A percentile compares a stretch with the other conserved stretches of the same genome.
Evolutionary conservation across 768 basidiomycete species (phyloP).

Genomic region (Gymnopilus dilepis): DNA sequence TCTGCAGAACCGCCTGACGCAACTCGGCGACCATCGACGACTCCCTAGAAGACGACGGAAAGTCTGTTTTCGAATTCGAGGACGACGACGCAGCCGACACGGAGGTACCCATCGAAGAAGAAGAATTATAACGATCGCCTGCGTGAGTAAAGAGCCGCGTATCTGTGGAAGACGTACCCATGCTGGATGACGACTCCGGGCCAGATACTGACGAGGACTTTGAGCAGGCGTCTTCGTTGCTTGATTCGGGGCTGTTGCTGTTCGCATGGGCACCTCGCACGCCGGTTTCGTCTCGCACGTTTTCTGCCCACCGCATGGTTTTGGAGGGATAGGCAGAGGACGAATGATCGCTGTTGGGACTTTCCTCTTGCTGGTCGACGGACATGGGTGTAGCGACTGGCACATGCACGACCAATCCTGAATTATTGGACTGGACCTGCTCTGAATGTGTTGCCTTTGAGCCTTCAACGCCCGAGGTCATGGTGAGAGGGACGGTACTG

Average conservation of each 20-base stretch:
- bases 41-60: background rate
- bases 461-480: background rate
- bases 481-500: constrained; percentile 10
- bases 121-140: constrained; percentile 29
- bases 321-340: constrained; percentile 18
- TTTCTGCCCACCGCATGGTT: constrained; percentile 55
- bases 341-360: constrained; percentile 17
- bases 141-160: constrained; percentile 16
- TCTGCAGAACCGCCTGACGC: constrained; percentile 17
- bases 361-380: constrained; percentile 26
- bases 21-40: constrained; percentile 1
- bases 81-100: constrained; percentile 31
- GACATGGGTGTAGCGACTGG: constrained; percentile 34
- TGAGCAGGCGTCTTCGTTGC: background rate
- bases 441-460: background rate
- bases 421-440: background rate
- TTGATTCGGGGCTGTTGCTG: background rate
- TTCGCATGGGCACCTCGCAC: constrained; percentile 7
- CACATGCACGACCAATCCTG: constrained; percentile 36
- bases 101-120: constrained; percentile 33
- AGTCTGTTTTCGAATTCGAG: constrained; percentile 25
- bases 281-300: constrained; percentile 31
- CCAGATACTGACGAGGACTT: constrained; percentile 9
- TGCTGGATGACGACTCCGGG: constrained; percentile 26
- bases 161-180: constrained; percentile 22